These are phyloP conservation scores for Arachis monticola DNA, from an alignment of 331 rosid species.

Conservation along the genomic window DNA sequence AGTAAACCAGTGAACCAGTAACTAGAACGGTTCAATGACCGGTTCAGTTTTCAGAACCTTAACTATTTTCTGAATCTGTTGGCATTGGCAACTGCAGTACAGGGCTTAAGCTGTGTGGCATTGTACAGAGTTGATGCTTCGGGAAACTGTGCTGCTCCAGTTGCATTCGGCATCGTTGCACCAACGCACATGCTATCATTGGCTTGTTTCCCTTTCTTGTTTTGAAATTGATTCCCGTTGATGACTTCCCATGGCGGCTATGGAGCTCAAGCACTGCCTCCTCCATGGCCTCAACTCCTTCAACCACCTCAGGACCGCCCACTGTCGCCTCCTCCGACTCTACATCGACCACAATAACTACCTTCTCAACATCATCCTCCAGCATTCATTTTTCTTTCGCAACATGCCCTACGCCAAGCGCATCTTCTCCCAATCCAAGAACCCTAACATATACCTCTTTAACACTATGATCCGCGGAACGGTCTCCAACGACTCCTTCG, in stretches of 20 bases:
- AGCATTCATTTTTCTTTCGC: constrained; percentile 42
- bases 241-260: constrained; percentile 20
- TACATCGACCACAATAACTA: constrained; percentile 55
- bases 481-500: constrained; percentile 52
- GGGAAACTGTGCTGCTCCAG: too few species aligned
- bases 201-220: too few species aligned
- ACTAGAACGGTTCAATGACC: too few species aligned
- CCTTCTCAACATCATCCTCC: constrained; percentile 55
- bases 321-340: constrained; percentile 62
- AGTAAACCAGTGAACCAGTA: too few species aligned
- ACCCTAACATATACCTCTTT: constrained; percentile 56
- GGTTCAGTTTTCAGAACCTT: too few species aligned
- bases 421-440: constrained; percentile 47
- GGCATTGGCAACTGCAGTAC: too few species aligned
- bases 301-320: constrained; percentile 54
- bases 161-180: too few species aligned
- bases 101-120: too few species aligned
- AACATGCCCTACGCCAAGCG: constrained; percentile 47
- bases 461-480: constrained; percentile 69
- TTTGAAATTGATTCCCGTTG: too few species aligned
- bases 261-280: constrained; percentile 50
- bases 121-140: too few species aligned
- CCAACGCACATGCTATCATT: too few species aligned
- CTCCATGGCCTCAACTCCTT: constrained; percentile 51
- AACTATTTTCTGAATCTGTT: too few species aligned